phyloP scores from a whole-genome alignment of 257 asterid species.

The Schizonepeta tenuifolia region DNA sequence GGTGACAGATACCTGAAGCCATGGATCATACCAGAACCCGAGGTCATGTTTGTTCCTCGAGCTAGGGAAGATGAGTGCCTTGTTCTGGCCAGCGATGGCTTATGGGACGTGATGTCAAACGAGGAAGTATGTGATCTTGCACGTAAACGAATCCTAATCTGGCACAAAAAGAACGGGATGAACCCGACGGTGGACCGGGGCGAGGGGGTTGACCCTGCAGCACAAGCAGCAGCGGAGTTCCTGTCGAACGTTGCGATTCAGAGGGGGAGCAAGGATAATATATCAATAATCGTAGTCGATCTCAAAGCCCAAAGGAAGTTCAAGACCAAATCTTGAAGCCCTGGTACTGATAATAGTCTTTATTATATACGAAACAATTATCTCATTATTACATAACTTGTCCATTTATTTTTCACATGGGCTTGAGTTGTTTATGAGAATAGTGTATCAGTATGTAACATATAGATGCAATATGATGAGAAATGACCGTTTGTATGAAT shows the following conservation, averaged over 20 bases:
- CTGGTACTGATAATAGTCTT: slow-evolving; percentile 28
- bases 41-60: slow-evolving; percentile 76
- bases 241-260: slow-evolving; percentile 70
- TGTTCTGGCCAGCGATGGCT: slow-evolving; percentile 78
- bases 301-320: slow-evolving; percentile 74
- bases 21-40: slow-evolving; percentile 86
- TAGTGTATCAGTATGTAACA: slow-evolving; percentile 49
- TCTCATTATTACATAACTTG: slow-evolving; percentile 49
- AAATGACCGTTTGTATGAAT: slow-evolving; percentile 28
- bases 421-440: slow-evolving; percentile 52
- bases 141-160: slow-evolving; percentile 61
- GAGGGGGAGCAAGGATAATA: slow-evolving; percentile 78
- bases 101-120: slow-evolving; percentile 85
- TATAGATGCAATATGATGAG: slow-evolving; percentile 38
- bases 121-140: slow-evolving; percentile 82
- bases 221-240: slow-evolving; percentile 85
- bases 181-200: slow-evolving; percentile 53
- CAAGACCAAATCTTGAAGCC: slow-evolving; percentile 56
- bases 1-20: slow-evolving; percentile 92
- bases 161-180: slow-evolving; percentile 83
- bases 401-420: slow-evolving; percentile 75
- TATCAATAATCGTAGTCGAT: slow-evolving; percentile 79
- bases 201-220: slow-evolving; percentile 71
- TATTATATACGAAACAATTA: slow-evolving; percentile 28
- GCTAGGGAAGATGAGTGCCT: slow-evolving; percentile 82